A percentile compares a stretch with the other conserved stretches of the same genome.
These are phyloP conservation scores for Auricularia auricula-judae DNA, from an alignment of 768 basidiomycete genomes.

Conservation along the genomic window DNA sequence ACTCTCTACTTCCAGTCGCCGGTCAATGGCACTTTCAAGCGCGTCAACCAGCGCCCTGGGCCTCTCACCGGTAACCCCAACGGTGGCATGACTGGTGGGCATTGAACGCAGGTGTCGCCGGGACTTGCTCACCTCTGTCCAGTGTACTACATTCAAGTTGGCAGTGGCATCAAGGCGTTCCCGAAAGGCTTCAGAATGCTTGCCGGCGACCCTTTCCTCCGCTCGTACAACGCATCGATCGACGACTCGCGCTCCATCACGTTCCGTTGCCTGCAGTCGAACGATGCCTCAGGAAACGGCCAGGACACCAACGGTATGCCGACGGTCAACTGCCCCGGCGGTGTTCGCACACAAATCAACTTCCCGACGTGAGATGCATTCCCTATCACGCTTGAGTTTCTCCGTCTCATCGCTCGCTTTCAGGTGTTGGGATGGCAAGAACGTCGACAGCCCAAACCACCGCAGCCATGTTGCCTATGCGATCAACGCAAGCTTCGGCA, in stretches of 20 bases:
- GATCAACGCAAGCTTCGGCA: slow-evolving; percentile 7
- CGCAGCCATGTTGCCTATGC: slow-evolving; percentile 7
- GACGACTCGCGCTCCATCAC: slow-evolving; percentile 8
- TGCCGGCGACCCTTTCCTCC: slow-evolving; percentile 3
- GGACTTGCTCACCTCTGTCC: too few species aligned
- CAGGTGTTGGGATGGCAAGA: slow-evolving; percentile 9
- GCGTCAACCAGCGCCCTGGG: slow-evolving; percentile 6
- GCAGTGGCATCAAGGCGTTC: slow-evolving; percentile 5
- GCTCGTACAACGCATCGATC: slow-evolving; percentile 5
- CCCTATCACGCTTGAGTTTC: slow-evolving; percentile 10
- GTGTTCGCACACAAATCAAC: slow-evolving; percentile 8
- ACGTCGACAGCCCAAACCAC: slow-evolving; percentile 9
- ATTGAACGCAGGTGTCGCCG: too few species aligned
- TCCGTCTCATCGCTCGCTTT: slow-evolving; percentile 1
- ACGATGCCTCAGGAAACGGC: background rate
- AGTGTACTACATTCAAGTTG: slow-evolving; percentile 10
- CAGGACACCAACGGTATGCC: slow-evolving; percentile 8
- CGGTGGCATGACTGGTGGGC: slow-evolving; percentile 5
- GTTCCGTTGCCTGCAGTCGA: slow-evolving; percentile 5
- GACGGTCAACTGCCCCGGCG: slow-evolving; percentile 4
- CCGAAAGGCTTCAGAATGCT: slow-evolving; percentile 4
- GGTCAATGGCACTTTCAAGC: slow-evolving; percentile 7
- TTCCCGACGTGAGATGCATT: slow-evolving; percentile 17
- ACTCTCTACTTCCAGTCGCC: slow-evolving; percentile 10
- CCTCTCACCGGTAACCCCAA: slow-evolving; percentile 8